Percentiles rank a stretch among this genome's conserved stretches.
Conservation (phyloP, 1,284 basidiomycete genomes). For the Agroathelia rolfsii region DNA sequence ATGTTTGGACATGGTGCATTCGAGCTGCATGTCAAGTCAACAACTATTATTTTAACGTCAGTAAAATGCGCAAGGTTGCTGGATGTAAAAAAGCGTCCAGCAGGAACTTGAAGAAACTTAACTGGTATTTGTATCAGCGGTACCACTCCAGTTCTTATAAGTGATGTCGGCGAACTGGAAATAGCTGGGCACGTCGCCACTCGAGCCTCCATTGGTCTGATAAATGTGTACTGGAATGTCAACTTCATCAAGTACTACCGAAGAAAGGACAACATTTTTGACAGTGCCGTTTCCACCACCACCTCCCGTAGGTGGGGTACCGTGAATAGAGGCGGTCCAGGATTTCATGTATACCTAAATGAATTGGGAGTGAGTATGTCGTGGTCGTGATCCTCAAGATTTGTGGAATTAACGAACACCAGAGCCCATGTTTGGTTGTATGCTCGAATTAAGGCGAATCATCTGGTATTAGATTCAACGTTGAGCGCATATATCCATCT, state of each 20-base stretch:
- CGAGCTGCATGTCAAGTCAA: constrained; percentile 45
- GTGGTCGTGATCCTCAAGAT: too few species aligned
- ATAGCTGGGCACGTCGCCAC: constrained; percentile 38
- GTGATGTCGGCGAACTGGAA: constrained; percentile 38
- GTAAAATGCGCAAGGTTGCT: constrained; percentile 1
- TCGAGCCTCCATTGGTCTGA: constrained; percentile 49
- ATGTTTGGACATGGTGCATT: constrained; percentile 39
- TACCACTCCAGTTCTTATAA: constrained; percentile 42
- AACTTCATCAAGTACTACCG: constrained; percentile 38
- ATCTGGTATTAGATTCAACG: too few species aligned
- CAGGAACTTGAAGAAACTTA: too few species aligned
- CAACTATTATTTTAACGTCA: constrained; percentile 25
- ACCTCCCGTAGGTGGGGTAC: constrained; percentile 51
- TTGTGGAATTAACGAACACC: constrained; percentile 25
- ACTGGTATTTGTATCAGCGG: constrained; percentile 32
- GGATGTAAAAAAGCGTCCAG: constrained; percentile 5
- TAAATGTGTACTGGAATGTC: constrained; percentile 36
- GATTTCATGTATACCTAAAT: constrained; percentile 54
- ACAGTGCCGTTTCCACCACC: constrained; percentile 49
- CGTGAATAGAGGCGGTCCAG: constrained; percentile 47
- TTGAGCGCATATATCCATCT: too few species aligned
- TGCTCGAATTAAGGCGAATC: constrained; percentile 31
- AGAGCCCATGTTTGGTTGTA: constrained; percentile 46
- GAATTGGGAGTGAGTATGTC: constrained; percentile 10
- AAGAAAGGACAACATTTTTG: constrained; percentile 36